phyloP scores from a whole-genome alignment of 805 yeast species.

The Wickerhamiella spandovensis region DNA sequence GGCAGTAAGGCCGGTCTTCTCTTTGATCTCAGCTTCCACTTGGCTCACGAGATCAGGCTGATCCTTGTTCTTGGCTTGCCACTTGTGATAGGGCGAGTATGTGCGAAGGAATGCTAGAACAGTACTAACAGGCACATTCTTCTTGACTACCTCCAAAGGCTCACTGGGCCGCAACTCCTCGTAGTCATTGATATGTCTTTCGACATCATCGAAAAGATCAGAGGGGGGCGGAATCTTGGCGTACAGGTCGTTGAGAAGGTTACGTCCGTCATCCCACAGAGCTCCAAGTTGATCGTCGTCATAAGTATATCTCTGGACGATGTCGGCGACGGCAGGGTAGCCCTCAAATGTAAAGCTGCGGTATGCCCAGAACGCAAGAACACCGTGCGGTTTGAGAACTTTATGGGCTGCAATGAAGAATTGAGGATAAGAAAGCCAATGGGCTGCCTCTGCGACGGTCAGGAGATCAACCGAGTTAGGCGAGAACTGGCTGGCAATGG shows the following conservation, averaged over 20 bases:
- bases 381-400: slow-evolving; percentile 47
- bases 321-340: slow-evolving; percentile 38
- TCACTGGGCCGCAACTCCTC: slow-evolving; percentile 12
- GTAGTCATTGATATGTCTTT: slow-evolving; percentile 21
- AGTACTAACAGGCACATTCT: background rate
- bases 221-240: slow-evolving; percentile 34
- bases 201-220: slow-evolving; percentile 30
- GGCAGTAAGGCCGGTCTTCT: slow-evolving; percentile 37
- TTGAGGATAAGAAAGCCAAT: slow-evolving; percentile 56
- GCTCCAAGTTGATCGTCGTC: slow-evolving; percentile 34
- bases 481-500: slow-evolving; percentile 11
- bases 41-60: slow-evolving; percentile 35
- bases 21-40: slow-evolving; percentile 33
- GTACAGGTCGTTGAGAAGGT: slow-evolving; percentile 34
- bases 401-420: slow-evolving; percentile 40
- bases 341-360: slow-evolving; percentile 50
- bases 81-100: slow-evolving; percentile 55
- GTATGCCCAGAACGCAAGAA: slow-evolving; percentile 70
- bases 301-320: slow-evolving; percentile 40
- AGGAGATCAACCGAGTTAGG: slow-evolving; percentile 45
- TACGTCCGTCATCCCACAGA: slow-evolving; percentile 80
- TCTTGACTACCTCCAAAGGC: slow-evolving; percentile 15
- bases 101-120: slow-evolving; percentile 39
- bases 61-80: slow-evolving; percentile 30
- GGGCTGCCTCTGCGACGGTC: slow-evolving; percentile 70